Evolutionary conservation across 2,329 filamentous ascomycete species (phyloP), one percentile per base, ranked within the genome.

Genomic region (Fusarium scirpi): DNA sequence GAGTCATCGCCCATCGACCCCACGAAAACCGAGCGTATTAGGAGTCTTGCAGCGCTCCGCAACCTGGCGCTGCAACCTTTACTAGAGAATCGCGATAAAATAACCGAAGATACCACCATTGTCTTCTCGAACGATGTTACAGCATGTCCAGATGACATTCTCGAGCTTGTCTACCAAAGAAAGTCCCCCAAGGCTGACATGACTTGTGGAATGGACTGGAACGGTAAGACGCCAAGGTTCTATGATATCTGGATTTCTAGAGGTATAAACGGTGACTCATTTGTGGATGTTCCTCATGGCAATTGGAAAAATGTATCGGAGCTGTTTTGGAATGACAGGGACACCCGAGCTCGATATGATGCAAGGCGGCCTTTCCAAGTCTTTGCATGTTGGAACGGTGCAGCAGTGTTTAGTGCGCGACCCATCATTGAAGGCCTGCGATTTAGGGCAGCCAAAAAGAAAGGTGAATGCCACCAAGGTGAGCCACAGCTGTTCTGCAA

Each of bases 341-440:
- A 74, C 0, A 75, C 82, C 2, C 77, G 70, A 11, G 45, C 63
- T 5, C 77, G 82, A 3, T 82, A 81, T 59, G 45, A 63, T 1
- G 67, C 67, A 1, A 75, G 77, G 27, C 75, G 78, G 20, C 86
- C 87, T 1, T 85, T 89, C 62, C 87, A 89, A 74, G 87, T 89
- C 0, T 89, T 87, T 63, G 75, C 86, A 2, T 89, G 87, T 76
- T 89, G 87, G 87, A 88, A 89, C 65, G 87, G 87, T 8, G 85
- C 83, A 0, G 80, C 80, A 0, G 82, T 81, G 0, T 84, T 89
- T 57, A 27, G 45, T 3, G 45, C 45, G 5, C 4, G 20, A 8
- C 45, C 45, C 6, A 29, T 47, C 18, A 6, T 47, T 8, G 38
- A 52, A 0, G 77, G 77, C 29, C 71, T 88, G 5, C 60, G 71